A percentile compares a stretch with the other conserved stretches of the same genome.
Conservation (phyloP, 2,329 filamentous ascomycete genomes). For the Aspergillus eucalypticola region DNA sequence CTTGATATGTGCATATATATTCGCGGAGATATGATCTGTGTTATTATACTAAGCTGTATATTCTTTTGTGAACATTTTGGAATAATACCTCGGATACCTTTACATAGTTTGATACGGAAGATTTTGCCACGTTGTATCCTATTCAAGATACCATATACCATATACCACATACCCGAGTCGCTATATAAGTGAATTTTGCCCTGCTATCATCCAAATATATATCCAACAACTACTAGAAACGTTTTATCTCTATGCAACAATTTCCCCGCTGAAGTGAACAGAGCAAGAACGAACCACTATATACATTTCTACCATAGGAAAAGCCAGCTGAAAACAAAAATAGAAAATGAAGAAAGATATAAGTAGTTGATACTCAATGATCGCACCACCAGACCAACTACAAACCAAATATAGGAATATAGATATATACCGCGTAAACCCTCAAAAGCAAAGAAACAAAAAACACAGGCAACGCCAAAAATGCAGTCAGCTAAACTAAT, state of each 20-base stretch:
- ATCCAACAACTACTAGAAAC: not conserved
- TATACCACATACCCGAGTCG: not conserved
- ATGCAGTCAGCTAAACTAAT: too few relatives aligned
- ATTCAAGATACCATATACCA: not conserved
- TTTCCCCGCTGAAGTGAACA: not conserved
- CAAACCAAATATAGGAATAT: too few relatives aligned
- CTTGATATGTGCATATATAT: not conserved
- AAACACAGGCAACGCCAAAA: too few relatives aligned
- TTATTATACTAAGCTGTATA: not conserved
- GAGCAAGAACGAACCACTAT: not conserved
- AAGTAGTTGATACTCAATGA: too few relatives aligned
- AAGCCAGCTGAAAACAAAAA: too few relatives aligned
- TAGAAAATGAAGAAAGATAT: too few relatives aligned
- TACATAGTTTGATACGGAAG: not conserved
- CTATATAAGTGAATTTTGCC: not conserved
- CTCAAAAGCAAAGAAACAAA: too few relatives aligned
- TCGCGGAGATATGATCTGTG: not conserved
- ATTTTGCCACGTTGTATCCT: too few relatives aligned
- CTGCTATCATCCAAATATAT: not conserved
- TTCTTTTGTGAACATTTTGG: not conserved
- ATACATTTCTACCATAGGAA: not conserved
- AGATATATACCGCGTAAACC: too few relatives aligned
- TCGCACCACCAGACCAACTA: too few relatives aligned
- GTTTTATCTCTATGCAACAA: slow-evolving; percentile 2
- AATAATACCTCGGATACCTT: not conserved